phyloP scores from a whole-genome alignment of 1,284 basidiomycete species.

The Pterulicium gracile region DNA sequence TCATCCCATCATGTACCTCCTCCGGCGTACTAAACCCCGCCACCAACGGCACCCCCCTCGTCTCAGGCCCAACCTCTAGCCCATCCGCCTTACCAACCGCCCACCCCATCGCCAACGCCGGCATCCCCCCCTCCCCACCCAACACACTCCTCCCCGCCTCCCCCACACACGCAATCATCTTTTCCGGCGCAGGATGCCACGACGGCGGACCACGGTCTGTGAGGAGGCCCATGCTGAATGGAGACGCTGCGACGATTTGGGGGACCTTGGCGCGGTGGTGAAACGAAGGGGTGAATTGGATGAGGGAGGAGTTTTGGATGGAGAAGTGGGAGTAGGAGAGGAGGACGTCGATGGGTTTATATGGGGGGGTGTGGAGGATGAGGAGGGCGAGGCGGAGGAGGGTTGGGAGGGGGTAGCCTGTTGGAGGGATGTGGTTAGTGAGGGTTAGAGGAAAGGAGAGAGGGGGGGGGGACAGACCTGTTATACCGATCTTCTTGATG shows the following conservation, averaged over 20 bases:
- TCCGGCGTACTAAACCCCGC: constrained; percentile 60
- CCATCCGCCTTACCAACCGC: constrained; percentile 40
- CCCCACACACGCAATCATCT: constrained; percentile 33
- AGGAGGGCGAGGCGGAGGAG: constrained; percentile 79
- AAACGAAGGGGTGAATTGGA: constrained; percentile 52
- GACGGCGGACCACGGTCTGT: constrained; percentile 44
- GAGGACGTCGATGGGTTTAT: constrained; percentile 67
- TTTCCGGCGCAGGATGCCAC: constrained; percentile 80
- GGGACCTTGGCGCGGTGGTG: constrained; percentile 50
- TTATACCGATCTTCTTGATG: constrained; percentile 76
- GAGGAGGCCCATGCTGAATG: constrained; percentile 88
- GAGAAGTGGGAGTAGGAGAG: constrained; percentile 84
- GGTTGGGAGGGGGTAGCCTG: constrained; percentile 84
- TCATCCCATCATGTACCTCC: constrained; percentile 69
- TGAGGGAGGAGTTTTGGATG: constrained; percentile 69
- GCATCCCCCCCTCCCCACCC: constrained; percentile 38
- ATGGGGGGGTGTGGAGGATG: constrained; percentile 51
- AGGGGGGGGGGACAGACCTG: constrained; percentile 37
- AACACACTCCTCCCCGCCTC: constrained; percentile 20
- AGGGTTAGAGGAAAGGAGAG: constrained; percentile 4
- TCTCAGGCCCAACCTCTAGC: constrained; percentile 19
- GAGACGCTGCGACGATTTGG: constrained; percentile 79
- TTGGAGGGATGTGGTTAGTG: constrained; percentile 1
- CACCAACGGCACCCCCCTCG: constrained; percentile 55
- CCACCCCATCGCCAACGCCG: constrained; percentile 67